Conservation (phyloP, 768 basidiomycete genomes). For the Pleurotus giganteus region DNA sequence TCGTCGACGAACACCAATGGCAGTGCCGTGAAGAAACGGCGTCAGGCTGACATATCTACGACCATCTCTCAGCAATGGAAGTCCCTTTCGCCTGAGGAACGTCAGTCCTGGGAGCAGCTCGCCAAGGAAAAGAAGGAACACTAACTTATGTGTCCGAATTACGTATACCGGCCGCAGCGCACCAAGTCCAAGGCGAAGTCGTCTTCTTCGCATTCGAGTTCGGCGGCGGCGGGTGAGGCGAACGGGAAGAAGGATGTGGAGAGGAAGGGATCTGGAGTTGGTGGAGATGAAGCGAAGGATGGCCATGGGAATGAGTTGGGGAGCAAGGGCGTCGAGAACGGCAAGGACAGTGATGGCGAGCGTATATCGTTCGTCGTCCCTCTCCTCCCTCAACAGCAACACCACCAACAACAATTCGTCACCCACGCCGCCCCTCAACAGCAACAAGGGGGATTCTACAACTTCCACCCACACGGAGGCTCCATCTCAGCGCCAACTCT, state of each 20-base stretch:
- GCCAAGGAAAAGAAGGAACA: conserved; percentile 81
- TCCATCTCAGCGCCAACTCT: conserved; percentile 63
- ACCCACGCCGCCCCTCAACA: conserved; percentile 7
- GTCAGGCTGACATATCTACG: conserved; percentile 78
- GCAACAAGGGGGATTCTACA: conserved; percentile 7
- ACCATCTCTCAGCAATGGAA: conserved; percentile 84
- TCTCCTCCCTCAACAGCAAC: conserved; percentile 21
- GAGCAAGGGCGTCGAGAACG: too few relatives aligned
- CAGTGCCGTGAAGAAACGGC: conserved; percentile 79
- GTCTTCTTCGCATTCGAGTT: conserved; percentile 29
- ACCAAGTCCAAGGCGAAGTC: conserved; percentile 56
- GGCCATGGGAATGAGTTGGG: too few relatives aligned
- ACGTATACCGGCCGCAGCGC: conserved; percentile 77
- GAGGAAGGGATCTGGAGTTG: too few relatives aligned
- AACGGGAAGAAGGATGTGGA: conserved; percentile 20
- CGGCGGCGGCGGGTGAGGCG: conserved; percentile 19
- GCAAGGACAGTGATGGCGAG: conserved; percentile 35
- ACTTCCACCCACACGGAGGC: conserved; percentile 28
- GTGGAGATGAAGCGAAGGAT: too few relatives aligned
- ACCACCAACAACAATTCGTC: conserved; percentile 17
- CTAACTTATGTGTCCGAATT: conserved; percentile 70
- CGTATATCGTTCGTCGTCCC: conserved; percentile 41
- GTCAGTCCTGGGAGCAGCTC: conserved; percentile 70
- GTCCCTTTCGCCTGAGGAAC: conserved; percentile 59
- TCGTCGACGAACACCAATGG: too few relatives aligned